Evolutionary conservation across 805 yeast species (phyloP).

Genomic region (Wickerhamomyces silvicola): DNA sequence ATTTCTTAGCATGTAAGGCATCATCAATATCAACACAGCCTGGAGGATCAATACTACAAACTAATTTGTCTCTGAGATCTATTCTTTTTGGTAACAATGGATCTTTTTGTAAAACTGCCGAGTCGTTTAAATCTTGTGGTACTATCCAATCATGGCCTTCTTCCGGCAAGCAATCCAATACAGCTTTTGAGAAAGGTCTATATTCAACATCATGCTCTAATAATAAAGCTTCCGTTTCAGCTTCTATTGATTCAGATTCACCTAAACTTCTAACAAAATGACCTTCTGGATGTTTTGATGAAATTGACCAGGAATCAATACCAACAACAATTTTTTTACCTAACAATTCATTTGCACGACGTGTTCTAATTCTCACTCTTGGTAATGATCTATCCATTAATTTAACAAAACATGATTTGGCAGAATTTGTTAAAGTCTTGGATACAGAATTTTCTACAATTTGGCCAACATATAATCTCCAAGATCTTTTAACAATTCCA

Average conservation of each 20-base stretch:
- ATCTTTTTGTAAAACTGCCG: slow-evolving; percentile 45
- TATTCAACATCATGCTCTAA: slow-evolving; percentile 96
- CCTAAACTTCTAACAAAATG: slow-evolving; percentile 91
- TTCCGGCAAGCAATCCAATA: slow-evolving; percentile 81
- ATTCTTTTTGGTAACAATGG: slow-evolving; percentile 50
- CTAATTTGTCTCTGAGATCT: slow-evolving; percentile 82
- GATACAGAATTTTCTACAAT: slow-evolving; percentile 72
- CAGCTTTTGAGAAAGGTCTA: slow-evolving; percentile 90
- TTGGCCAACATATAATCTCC: slow-evolving; percentile 97
- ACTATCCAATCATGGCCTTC: slow-evolving; percentile 95
- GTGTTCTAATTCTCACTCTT: slow-evolving; percentile 75
- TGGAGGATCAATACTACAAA: slow-evolving; percentile 97
- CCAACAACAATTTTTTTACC: slow-evolving; percentile 90
- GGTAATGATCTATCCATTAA: slow-evolving; percentile 90
- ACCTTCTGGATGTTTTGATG: slow-evolving; percentile 85
- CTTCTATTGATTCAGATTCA: slow-evolving; percentile 82
- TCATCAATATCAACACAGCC: slow-evolving; percentile 98
- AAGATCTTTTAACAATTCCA: slow-evolving; percentile 80
- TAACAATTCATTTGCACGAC: slow-evolving; percentile 75
- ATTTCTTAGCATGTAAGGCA: slow-evolving; percentile 79
- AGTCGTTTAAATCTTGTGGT: slow-evolving; percentile 54
- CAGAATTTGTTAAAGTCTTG: slow-evolving; percentile 51
- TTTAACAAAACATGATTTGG: slow-evolving; percentile 74
- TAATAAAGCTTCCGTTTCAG: slow-evolving; percentile 92
- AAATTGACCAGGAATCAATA: slow-evolving; percentile 86